These are phyloP conservation scores for Aspergillus funiculosus DNA, from an alignment of 495 filamentous ascomycete species.

Conservation along the genomic window DNA sequence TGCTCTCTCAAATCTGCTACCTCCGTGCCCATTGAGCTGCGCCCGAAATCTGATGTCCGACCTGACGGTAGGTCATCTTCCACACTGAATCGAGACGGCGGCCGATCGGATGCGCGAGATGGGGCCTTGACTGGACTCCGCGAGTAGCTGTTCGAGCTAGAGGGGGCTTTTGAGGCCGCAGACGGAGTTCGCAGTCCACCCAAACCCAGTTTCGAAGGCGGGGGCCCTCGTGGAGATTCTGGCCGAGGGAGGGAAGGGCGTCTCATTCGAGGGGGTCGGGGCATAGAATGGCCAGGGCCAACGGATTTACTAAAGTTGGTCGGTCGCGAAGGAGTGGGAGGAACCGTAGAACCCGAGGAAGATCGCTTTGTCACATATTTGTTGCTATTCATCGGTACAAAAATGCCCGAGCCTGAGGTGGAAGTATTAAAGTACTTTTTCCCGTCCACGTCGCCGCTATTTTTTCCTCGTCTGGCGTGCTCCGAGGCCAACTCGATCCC, in stretches of 20 bases:
- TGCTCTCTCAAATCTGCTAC: slow-evolving; percentile 54
- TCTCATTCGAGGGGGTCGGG: slow-evolving; percentile 49
- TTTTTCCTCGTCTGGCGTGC: slow-evolving; percentile 81
- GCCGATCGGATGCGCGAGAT: slow-evolving; percentile 39
- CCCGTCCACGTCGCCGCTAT: slow-evolving; percentile 93
- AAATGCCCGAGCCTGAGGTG: slow-evolving; percentile 79
- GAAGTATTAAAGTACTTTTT: slow-evolving; percentile 74
- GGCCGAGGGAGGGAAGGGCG: slow-evolving; percentile 75
- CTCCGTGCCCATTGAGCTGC: slow-evolving; percentile 40
- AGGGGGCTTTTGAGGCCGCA: slow-evolving; percentile 26
- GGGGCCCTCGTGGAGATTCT: slow-evolving; percentile 63
- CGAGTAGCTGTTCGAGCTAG: slow-evolving; percentile 28
- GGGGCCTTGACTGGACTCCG: slow-evolving; percentile 42
- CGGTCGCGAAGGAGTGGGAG: slow-evolving; percentile 57
- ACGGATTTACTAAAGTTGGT: slow-evolving; percentile 78
- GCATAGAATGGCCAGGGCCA: slow-evolving; percentile 68
- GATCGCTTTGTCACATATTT: slow-evolving; percentile 58
- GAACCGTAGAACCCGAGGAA: slow-evolving; percentile 47
- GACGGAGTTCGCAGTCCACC: slow-evolving; percentile 47
- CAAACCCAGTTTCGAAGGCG: slow-evolving; percentile 51
- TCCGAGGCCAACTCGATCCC: slow-evolving; percentile 88
- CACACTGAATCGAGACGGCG: slow-evolving; percentile 38
- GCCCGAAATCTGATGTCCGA: slow-evolving; percentile 41
- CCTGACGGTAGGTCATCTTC: slow-evolving; percentile 35
- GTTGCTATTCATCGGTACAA: slow-evolving; percentile 83